Conservation (phyloP, 1,284 basidiomycete species). For the Trametes polyzona region DNA sequence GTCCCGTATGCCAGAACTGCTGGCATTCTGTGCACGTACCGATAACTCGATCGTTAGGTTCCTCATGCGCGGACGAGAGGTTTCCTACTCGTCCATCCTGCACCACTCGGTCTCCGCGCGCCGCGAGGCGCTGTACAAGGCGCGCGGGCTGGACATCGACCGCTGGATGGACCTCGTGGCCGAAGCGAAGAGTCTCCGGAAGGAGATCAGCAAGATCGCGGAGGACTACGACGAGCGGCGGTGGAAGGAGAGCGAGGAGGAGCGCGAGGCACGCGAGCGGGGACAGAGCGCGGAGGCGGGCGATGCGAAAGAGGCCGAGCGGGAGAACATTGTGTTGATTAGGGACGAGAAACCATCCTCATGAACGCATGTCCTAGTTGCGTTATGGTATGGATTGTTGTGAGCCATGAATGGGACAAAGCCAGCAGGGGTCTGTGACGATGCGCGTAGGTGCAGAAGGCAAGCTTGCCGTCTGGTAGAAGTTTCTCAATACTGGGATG, state of each 20-base stretch:
- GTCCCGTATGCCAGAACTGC: background rate
- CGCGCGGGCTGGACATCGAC: slow-evolving; percentile 66
- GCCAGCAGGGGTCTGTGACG: no score
- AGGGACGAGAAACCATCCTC: background rate
- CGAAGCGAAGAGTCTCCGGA: slow-evolving; percentile 53
- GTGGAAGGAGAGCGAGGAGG: slow-evolving; percentile 40
- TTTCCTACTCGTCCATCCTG: slow-evolving; percentile 68
- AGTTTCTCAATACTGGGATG: no score
- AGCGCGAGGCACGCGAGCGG: slow-evolving; percentile 21
- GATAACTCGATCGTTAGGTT: slow-evolving; percentile 42
- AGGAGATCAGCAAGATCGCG: slow-evolving; percentile 61
- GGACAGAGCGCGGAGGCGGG: slow-evolving; percentile 5
- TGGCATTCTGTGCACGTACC: background rate
- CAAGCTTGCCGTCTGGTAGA: no score
- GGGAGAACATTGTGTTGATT: slow-evolving; percentile 5
- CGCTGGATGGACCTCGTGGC: slow-evolving; percentile 58
- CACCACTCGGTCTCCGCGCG: slow-evolving; percentile 58
- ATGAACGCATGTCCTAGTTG: no score
- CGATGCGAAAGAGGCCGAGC: slow-evolving; percentile 10
- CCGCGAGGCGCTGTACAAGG: slow-evolving; percentile 58
- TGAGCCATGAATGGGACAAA: no score
- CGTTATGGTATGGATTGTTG: no score
- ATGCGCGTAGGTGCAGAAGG: no score
- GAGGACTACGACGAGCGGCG: slow-evolving; percentile 57
- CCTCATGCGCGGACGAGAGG: slow-evolving; percentile 68